phyloP scores from a whole-genome alignment of 768 basidiomycete species.

The Dacryopinax primogenitus region DNA sequence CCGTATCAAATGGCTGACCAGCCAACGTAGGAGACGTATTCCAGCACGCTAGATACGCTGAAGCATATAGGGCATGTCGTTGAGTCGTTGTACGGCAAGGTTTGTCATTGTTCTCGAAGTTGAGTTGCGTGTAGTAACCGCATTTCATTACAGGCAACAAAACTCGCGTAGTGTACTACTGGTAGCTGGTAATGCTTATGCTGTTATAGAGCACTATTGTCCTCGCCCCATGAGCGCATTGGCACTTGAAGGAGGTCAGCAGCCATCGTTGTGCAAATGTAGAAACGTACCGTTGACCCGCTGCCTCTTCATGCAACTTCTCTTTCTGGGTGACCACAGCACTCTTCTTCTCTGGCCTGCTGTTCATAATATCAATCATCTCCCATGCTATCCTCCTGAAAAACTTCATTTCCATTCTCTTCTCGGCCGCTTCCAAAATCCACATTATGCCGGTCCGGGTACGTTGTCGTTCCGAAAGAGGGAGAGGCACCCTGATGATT shows the following conservation, averaged over 20 bases:
- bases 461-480: not conserved
- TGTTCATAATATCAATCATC: not conserved
- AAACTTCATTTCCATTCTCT: not conserved
- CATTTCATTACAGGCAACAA: not conserved
- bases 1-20: not conserved
- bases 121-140: not conserved
- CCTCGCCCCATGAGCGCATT: not conserved
- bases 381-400: not conserved
- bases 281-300: not conserved
- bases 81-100: constrained; percentile 82
- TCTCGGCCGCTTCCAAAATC: not conserved
- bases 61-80: constrained; percentile 91
- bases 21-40: constrained; percentile 59
- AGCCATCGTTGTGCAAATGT: not conserved
- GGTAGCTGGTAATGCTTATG: not conserved
- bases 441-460: not conserved
- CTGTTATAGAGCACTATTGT: not conserved
- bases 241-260: not conserved
- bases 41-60: constrained; percentile 76
- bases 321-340: not conserved
- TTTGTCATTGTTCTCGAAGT: constrained; percentile 11
- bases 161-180: not conserved
- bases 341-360: no score
- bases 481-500: not conserved
- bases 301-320: not conserved